Conservation (phyloP, 2,329 filamentous ascomycete genomes). For the Nigrograna mackinnonii region DNA sequence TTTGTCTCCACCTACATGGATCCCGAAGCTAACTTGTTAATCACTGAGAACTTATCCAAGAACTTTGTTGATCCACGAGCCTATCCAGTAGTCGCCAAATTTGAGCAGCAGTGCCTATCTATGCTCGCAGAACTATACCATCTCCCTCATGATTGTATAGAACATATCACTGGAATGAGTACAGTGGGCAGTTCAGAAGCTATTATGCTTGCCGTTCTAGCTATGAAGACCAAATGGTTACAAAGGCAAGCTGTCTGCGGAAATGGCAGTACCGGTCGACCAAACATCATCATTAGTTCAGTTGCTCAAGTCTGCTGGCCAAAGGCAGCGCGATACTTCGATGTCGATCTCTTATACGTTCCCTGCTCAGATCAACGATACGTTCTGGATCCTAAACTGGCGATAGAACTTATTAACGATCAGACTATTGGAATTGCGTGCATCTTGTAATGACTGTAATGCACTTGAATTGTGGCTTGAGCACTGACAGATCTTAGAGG, state of each 20-base stretch:
- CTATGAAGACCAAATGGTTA: conserved; percentile 96
- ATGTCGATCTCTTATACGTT: conserved; percentile 85
- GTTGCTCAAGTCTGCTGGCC: conserved; percentile 98
- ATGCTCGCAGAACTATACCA: conserved; percentile 81
- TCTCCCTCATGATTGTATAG: conserved; percentile 65
- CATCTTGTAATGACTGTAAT: too few relatives aligned
- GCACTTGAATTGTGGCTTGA: too few relatives aligned
- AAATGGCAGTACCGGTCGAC: conserved; percentile 79
- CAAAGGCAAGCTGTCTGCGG: conserved; percentile 82
- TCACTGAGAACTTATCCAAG: conserved; percentile 79
- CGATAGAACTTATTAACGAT: conserved; percentile 65
- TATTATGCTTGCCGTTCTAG: conserved; percentile 77
- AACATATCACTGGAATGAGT: too few relatives aligned
- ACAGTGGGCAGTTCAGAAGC: background rate
- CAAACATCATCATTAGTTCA: conserved; percentile 94
- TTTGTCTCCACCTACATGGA: conserved; percentile 97
- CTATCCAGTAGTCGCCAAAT: too few relatives aligned
- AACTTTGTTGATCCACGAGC: conserved; percentile 69
- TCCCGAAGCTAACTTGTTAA: conserved; percentile 7
- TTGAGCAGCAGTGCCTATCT: conserved; percentile 68
- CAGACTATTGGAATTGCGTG: conserved; percentile 88
- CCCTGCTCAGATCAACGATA: conserved; percentile 65
- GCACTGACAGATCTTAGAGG: too few relatives aligned
- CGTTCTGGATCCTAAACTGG: conserved; percentile 66
- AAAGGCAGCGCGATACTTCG: conserved; percentile 81